Evolutionary conservation across 2,329 filamentous ascomycete genomes (phyloP), one percentile per base, ranked within the genome.

Genomic region (Hypoxylon sp.): DNA sequence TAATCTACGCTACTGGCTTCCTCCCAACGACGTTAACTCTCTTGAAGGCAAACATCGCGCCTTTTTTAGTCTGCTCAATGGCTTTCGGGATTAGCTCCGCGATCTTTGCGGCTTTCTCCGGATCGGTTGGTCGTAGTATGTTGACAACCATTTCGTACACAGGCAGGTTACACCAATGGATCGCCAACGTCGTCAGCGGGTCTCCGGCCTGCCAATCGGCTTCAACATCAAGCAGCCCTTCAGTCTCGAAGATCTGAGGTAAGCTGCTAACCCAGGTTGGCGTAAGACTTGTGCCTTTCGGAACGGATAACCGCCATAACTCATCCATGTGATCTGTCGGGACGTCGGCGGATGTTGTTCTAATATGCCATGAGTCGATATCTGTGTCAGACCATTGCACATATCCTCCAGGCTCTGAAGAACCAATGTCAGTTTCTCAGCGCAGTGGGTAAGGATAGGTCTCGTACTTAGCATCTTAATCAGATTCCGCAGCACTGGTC

Each of bases 201-300:
- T 35, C 20, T 16, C 31, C 31, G 17, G 12, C 12, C 16, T 35
- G 31, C 31, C 31, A 35, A 20, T 35, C 31, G n/a, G 31, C 31
- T 17, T 35, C 31, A 7, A 35, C 31, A 6, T 16, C 16, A 19
- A 19, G 17, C 12, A 35, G 11, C 8, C 31, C 31, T n/a, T 35
- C 4, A 20, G n/a, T 35, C 20, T 12, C 15, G 20, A 35, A 35
- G 2, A 35, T 17, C 17, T 16, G 17, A 3, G 16, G 3, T 21
- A 35, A 20, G 7, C 20, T 17, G 17, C 16, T 35, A 7, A 11
- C 2, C 31, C 31, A 35, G 3, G 15, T 11, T 7, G 31, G 16
- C 7, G 5, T 8, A 11, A 35, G n/a, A 15, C n/a, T 35, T 6
- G 15, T 35, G 31, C 20, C 31, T 16, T 19, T 21, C 7, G 31